A percentile compares a stretch with the other conserved stretches of the same genome.
Evolutionary conservation across 1,284 basidiomycete genomes (phyloP).

Genomic region (Caloboletus firmus): DNA sequence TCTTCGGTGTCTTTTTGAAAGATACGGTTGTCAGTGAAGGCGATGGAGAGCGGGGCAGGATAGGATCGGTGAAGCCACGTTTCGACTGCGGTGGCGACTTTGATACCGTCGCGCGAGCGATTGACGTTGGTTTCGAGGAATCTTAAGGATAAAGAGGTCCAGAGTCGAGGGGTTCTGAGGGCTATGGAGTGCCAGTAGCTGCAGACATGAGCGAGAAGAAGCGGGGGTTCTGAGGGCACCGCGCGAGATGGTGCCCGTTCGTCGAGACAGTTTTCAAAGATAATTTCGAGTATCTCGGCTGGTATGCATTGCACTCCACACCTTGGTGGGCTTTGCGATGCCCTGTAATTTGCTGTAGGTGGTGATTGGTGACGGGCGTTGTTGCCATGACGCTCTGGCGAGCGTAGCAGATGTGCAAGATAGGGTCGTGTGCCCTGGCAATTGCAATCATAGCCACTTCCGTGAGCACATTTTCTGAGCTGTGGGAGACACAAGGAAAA

Average conservation of each 20-base stretch:
- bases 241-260: neutral
- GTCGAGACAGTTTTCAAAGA: constrained; percentile 27
- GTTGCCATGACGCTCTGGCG: neutral
- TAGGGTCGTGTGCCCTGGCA: neutral
- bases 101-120: constrained; percentile 23
- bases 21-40: constrained; percentile 28
- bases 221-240: constrained; percentile 14
- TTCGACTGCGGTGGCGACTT: constrained; percentile 16
- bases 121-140: constrained; percentile 26
- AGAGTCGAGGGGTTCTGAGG: constrained; percentile 17
- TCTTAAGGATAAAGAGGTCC: constrained; percentile 24
- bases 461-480: neutral
- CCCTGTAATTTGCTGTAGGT: neutral
- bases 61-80: constrained; percentile 26
- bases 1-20: constrained; percentile 28
- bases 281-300: constrained; percentile 27
- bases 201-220: constrained; percentile 27
- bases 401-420: neutral
- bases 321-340: neutral
- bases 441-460: neutral
- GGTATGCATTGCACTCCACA: constrained; percentile 18
- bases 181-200: constrained; percentile 24
- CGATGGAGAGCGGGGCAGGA: constrained; percentile 25
- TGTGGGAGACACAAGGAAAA: constrained; percentile 5
- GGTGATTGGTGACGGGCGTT: neutral